Percentiles rank a stretch among this genome's conserved stretches.
These are phyloP conservation scores for Marasmius sp. DNA, from an alignment of 1,284 basidiomycete species.

Conservation along the genomic window DNA sequence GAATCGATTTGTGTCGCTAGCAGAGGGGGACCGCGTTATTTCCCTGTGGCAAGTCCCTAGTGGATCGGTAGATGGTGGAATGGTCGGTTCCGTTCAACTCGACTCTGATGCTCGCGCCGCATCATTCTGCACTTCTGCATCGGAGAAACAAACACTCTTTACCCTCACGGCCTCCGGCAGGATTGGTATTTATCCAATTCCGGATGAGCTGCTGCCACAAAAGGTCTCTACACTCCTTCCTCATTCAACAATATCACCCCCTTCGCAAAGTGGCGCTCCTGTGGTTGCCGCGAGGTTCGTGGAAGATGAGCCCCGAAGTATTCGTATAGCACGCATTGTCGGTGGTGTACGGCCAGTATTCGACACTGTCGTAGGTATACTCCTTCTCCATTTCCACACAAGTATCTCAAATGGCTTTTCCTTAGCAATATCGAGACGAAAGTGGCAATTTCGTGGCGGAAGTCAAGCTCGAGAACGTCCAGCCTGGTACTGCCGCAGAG, in stretches of 20 bases:
- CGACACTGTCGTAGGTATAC: conserved; percentile 56
- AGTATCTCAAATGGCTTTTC: conserved; percentile 3
- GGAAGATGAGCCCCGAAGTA: conserved; percentile 39
- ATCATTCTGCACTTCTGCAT: conserved; percentile 37
- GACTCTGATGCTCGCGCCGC: conserved; percentile 66
- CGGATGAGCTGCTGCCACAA: conserved; percentile 44
- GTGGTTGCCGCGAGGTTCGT: conserved; percentile 52
- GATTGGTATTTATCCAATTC: conserved; percentile 63
- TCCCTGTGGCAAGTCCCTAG: conserved; percentile 61
- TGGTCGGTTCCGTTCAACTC: conserved; percentile 64
- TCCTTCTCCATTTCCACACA: conserved; percentile 4
- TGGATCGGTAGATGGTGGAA: conserved; percentile 48
- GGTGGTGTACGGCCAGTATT: conserved; percentile 72
- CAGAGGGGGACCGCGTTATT: conserved; percentile 76
- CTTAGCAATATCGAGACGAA: conserved; percentile 55
- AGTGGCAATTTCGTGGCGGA: conserved; percentile 59
- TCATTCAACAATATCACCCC: conserved; percentile 45
- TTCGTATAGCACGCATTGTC: conserved; percentile 62
- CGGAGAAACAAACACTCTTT: conserved; percentile 45
- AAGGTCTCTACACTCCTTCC: conserved; percentile 52
- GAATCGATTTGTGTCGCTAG: conserved; percentile 65
- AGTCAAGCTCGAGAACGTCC: conserved; percentile 49
- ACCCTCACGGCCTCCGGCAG: conserved; percentile 68
- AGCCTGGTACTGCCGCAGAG: conserved; percentile 31
- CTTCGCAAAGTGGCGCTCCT: conserved; percentile 40